phyloP scores from a whole-genome alignment of 2,329 filamentous ascomycete species.

The Drechmeria coniospora region DNA sequence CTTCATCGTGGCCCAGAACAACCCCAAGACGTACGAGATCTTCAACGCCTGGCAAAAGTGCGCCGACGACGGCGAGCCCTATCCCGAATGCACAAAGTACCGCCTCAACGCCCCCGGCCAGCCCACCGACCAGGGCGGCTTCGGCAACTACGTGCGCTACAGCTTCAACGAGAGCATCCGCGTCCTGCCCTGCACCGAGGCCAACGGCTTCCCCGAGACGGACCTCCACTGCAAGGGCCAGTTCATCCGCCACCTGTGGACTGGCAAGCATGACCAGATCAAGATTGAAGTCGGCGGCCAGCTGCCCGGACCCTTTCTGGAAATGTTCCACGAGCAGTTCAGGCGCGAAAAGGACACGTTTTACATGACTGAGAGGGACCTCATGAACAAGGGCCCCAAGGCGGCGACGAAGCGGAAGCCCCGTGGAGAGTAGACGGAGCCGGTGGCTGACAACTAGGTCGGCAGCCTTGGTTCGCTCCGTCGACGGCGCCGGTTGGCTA shows the following conservation, averaged over 20 bases:
- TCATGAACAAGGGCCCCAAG: constrained; percentile 13
- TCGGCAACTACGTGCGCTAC: constrained; percentile 27
- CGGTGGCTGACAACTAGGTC: no score
- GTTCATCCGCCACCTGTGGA: constrained; percentile 29
- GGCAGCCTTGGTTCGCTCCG: no score
- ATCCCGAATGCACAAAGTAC: constrained; percentile 23
- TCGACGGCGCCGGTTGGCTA: no score
- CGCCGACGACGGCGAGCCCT: constrained; percentile 21
- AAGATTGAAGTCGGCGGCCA: constrained; percentile 23
- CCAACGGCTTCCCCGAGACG: constrained; percentile 27
- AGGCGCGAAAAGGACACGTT: constrained; percentile 17
- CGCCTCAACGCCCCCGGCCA: constrained; percentile 18
- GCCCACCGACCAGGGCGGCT: constrained; percentile 27
- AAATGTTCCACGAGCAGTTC: constrained; percentile 21
- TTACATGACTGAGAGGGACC: constrained; percentile 19
- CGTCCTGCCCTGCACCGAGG: constrained; percentile 24
- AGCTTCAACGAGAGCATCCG: constrained; percentile 24
- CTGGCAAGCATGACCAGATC: constrained; percentile 22
- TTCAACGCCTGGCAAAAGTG: constrained; percentile 31
- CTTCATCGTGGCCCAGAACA: constrained; percentile 38
- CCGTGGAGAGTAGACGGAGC: no score
- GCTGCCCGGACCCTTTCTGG: constrained; percentile 19
- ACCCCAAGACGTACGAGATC: constrained; percentile 29
- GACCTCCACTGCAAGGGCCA: constrained; percentile 21
- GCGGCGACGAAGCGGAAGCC: constrained; percentile 2